Base-by-base conservation (phyloP, 768 basidiomycete genomes). In the Phlebiopsis flavidoalba region DNA sequence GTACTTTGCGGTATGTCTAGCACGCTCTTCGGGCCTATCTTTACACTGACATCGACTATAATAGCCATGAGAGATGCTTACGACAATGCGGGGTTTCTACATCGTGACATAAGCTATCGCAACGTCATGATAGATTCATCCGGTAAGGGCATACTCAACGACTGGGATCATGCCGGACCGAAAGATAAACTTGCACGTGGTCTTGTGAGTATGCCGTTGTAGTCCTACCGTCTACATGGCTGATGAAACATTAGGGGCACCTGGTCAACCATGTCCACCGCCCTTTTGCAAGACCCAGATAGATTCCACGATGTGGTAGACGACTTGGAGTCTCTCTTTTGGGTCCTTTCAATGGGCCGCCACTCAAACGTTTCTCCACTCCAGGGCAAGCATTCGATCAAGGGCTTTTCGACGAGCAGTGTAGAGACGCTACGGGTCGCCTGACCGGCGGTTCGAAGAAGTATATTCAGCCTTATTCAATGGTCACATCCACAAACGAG, bases 251-350 rank as follows among this genome's bases (percentile, higher is more conserved):
- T 2, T 31, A 31, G 26, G n/a, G 26, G 26, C 26, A 31, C 11
- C 10, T 43, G 40, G 40, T 12, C 40, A 12, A 12, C 17, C 8
- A 43, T 43, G 40, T 43, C 40, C 10, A 43, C 17, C 40, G 12
- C 17, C 40, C 40, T 43, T 43, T 17, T 43, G 10, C 40, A 17
- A 12, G 40, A 43, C 40, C 40, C 40, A 3, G 11, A 43, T 3
- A 43, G 17, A 3, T 17, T 43, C 40, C 40, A 57, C 26, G 56
- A 57, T 15, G 3, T 47, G 19, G 24, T 47, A 5, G 56, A 57
- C 47, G 56, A 57, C 31, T 43, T 57, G 2, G 37, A 57, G 47
- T 57, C 56, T 1, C 8, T 57, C 21, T 57, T 57, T 19, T 57
- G 56, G 56, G 47, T 49, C 24, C 56, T 57, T 12, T 3, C 26